A percentile compares a stretch with the other conserved stretches of the same genome.
phyloP scores from a whole-genome alignment of 2,329 filamentous ascomycete species.

The Xylaria polymorpha region DNA sequence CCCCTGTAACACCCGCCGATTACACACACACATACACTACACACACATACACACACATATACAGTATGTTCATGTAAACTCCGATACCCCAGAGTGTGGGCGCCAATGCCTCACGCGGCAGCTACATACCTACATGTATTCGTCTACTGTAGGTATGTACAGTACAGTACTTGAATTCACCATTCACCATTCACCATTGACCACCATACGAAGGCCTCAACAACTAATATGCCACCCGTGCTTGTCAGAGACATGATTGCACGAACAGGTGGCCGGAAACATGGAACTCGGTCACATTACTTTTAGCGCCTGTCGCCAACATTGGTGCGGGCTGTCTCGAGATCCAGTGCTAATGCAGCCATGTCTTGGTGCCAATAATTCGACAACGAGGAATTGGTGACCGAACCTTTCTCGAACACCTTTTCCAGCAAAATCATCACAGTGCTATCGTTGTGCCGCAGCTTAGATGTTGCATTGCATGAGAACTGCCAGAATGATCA shows the following conservation, averaged over 20 bases:
- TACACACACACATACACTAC: not conserved
- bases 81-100: not conserved
- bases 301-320: slow-evolving; percentile 9
- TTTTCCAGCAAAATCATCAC: slow-evolving; percentile 8
- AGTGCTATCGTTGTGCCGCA: slow-evolving; percentile 28
- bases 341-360: slow-evolving; percentile 18
- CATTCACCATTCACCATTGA: too few relatives aligned
- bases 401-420: slow-evolving; percentile 29
- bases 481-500: slow-evolving; percentile 22
- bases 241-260: not conserved
- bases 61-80: not conserved
- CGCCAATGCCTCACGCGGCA: not conserved
- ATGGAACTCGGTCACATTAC: slow-evolving; percentile 23
- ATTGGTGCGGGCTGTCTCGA: slow-evolving; percentile 1
- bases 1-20: not conserved
- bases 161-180: not conserved
- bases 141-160: too few relatives aligned
- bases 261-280: not conserved
- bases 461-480: slow-evolving; percentile 34
- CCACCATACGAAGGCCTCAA: not conserved
- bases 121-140: not conserved
- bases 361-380: slow-evolving; percentile 27
- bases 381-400: slow-evolving; percentile 1
- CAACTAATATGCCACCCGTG: not conserved
- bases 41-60: too few relatives aligned